Evolutionary conservation across 805 yeast species (phyloP).

Genomic region (Jamesozyma lodderae): DNA sequence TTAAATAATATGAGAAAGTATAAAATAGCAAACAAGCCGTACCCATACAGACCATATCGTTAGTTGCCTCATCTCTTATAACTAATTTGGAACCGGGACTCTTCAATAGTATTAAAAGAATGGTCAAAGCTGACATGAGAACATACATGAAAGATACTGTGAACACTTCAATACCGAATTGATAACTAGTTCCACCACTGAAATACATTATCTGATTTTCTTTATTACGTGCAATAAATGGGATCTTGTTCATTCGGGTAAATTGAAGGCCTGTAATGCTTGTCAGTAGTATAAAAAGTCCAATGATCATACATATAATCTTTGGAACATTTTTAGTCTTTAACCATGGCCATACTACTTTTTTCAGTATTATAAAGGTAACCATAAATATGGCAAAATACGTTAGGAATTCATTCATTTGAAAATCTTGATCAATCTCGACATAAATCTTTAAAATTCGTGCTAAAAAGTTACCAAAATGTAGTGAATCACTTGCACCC

Average conservation of each 20-base stretch:
- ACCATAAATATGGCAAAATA: slow-evolving; percentile 41
- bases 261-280: slow-evolving; percentile 59
- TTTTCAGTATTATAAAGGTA: slow-evolving; percentile 40
- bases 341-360: slow-evolving; percentile 33
- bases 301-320: slow-evolving; percentile 24
- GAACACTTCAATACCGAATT: slow-evolving; percentile 60
- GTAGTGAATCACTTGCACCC: slow-evolving; percentile 32
- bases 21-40: slow-evolving; percentile 14
- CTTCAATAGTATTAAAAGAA: slow-evolving; percentile 33
- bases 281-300: slow-evolving; percentile 34
- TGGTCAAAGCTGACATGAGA: slow-evolving; percentile 35
- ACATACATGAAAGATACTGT: slow-evolving; percentile 45
- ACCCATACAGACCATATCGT: slow-evolving; percentile 12
- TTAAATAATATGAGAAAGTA: slow-evolving; percentile 18
- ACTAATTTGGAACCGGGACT: neutral
- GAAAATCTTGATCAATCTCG: slow-evolving; percentile 36
- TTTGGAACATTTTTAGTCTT: slow-evolving; percentile 16
- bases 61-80: slow-evolving; percentile 9
- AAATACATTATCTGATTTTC: slow-evolving; percentile 45
- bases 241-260: slow-evolving; percentile 49
- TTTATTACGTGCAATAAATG: slow-evolving; percentile 49
- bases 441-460: slow-evolving; percentile 37
- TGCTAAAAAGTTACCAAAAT: slow-evolving; percentile 48
- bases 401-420: slow-evolving; percentile 33
- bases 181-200: slow-evolving; percentile 59